Evolutionary conservation across 169 alveolate species (phyloP).

Genomic region (Amoebophrya sp.): DNA sequence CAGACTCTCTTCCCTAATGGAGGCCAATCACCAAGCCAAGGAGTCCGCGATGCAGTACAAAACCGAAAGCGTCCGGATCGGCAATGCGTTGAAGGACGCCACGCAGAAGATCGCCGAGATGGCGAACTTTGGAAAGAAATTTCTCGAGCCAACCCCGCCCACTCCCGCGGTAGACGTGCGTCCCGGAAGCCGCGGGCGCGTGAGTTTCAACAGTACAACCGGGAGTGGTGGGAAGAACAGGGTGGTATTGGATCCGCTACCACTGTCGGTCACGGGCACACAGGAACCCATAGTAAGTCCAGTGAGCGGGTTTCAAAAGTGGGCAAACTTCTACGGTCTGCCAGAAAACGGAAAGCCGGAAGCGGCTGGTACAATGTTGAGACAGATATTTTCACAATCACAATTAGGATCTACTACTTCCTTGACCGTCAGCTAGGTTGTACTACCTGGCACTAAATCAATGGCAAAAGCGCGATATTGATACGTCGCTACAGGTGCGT

Average conservation of each 20-base stretch:
- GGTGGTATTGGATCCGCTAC: neutral
- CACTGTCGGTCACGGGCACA: neutral
- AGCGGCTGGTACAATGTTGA: neutral
- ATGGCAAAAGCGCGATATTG: too few relatives aligned
- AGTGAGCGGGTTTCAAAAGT: neutral
- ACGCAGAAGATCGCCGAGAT: neutral
- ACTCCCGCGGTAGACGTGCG: neutral
- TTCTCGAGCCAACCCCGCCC: neutral
- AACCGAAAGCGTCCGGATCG: neutral
- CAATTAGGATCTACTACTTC: too few relatives aligned
- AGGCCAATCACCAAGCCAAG: neutral
- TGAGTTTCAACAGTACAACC: neutral
- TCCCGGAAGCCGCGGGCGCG: neutral
- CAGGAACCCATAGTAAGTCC: neutral
- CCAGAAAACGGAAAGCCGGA: neutral
- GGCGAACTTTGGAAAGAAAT: neutral
- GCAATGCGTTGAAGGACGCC: neutral
- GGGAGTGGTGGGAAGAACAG: neutral
- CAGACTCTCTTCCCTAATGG: neutral
- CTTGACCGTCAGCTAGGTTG: too few relatives aligned
- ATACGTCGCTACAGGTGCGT: too few relatives aligned
- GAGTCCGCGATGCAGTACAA: neutral
- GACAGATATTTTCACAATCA: too few relatives aligned
- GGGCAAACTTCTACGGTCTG: neutral
- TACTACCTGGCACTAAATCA: too few relatives aligned